Evolutionary conservation across 2,329 filamentous ascomycete species (phyloP).

Genomic region (Fusarium sp.): DNA sequence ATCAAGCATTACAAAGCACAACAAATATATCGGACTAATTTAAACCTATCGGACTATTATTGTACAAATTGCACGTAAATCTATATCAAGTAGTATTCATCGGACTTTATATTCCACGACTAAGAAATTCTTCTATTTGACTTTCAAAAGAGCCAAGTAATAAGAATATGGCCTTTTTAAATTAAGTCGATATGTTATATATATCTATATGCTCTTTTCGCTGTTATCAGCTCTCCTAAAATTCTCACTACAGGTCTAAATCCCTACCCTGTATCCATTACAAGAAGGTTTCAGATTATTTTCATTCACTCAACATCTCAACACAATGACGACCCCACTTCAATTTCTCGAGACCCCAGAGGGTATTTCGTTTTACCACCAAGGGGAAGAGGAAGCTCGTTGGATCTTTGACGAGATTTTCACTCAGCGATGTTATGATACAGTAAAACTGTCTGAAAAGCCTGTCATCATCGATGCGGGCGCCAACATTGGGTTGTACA

Average conservation of each 20-base stretch:
- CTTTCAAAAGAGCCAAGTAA: not conserved
- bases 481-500: not conserved
- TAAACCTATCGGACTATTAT: too few species aligned
- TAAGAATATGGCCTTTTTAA: too few species aligned
- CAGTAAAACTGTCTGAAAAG: not conserved
- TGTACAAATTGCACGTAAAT: too few species aligned
- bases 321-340: not conserved
- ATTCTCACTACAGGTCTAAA: rapidly evolving
- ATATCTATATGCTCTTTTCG: not conserved
- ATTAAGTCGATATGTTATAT: not conserved
- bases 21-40: too few species aligned
- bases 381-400: not conserved
- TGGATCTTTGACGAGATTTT: not conserved
- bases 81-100: too few species aligned
- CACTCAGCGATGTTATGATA: not conserved
- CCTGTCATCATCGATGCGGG: not conserved
- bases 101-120: too few species aligned
- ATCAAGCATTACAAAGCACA: too few species aligned
- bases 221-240: not conserved
- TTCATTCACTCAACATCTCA: not conserved
- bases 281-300: not conserved
- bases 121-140: too few species aligned
- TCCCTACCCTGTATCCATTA: not conserved
- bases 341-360: not conserved
- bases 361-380: not conserved